Percentiles rank a stretch among this genome's conserved stretches.
Evolutionary conservation across 768 basidiomycete genomes (phyloP).

Genomic region (Dictyophora rubrovolvata): DNA sequence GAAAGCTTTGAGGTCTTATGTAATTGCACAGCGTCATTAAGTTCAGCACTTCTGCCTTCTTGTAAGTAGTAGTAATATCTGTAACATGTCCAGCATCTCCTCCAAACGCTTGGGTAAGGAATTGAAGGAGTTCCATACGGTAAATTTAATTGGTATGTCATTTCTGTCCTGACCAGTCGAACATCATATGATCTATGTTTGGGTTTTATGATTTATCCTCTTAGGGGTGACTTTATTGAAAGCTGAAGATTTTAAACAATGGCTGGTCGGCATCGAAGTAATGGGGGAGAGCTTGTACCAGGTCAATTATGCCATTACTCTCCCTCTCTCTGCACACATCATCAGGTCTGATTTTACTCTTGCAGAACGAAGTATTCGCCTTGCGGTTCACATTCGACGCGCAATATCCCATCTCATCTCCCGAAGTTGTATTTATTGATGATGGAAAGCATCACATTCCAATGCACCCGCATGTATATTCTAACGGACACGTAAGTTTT

Average conservation of each 20-base stretch:
- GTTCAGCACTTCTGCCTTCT: too few species aligned
- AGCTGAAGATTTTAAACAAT: slow-evolving; percentile 69
- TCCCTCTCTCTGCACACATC: neutral
- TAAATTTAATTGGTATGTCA: slow-evolving; percentile 52
- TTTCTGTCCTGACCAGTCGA: neutral
- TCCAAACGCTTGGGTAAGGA: slow-evolving; percentile 61
- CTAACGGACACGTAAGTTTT: slow-evolving; percentile 67
- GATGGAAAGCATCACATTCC: slow-evolving; percentile 56
- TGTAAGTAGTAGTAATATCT: too few species aligned
- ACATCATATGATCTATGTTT: neutral
- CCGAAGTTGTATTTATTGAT: slow-evolving; percentile 79
- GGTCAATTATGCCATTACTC: slow-evolving; percentile 27
- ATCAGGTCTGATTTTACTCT: neutral
- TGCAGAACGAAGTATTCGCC: slow-evolving; percentile 64
- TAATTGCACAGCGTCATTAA: too few species aligned
- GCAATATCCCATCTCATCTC: slow-evolving; percentile 78
- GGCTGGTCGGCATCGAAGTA: slow-evolving; percentile 73
- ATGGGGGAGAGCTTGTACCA: slow-evolving; percentile 75
- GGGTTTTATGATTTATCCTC: neutral
- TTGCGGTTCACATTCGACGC: slow-evolving; percentile 75
- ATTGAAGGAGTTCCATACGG: slow-evolving; percentile 51
- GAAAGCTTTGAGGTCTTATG: too few species aligned
- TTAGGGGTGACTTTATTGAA: slow-evolving; percentile 63
- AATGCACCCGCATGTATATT: slow-evolving; percentile 78
- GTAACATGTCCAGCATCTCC: slow-evolving; percentile 50